Percentiles rank a stretch among this genome's conserved stretches.
These are phyloP conservation scores for Citrullus mucosospermus DNA, from an alignment of 306 rosid genomes.

Conservation along the genomic window DNA sequence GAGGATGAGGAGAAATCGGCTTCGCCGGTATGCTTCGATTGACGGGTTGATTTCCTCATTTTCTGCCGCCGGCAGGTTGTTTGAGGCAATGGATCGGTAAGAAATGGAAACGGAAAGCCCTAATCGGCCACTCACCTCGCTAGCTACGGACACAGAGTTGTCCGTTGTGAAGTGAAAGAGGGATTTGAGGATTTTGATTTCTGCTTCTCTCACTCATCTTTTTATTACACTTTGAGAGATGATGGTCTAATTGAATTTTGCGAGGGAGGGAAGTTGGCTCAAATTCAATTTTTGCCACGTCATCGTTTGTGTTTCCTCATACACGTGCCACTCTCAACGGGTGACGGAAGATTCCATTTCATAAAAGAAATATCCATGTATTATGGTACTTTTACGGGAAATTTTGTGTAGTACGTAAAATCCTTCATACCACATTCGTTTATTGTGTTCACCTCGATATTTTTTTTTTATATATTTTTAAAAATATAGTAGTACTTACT, in stretches of 20 bases:
- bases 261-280: slow-evolving; percentile 6
- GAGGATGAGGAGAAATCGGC: slow-evolving; percentile 18
- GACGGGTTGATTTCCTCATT: slow-evolving; percentile 62
- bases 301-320: background rate
- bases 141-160: background rate
- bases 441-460: too few species aligned
- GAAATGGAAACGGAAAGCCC: slow-evolving; percentile 9
- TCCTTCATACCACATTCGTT: too few species aligned
- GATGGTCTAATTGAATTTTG: background rate
- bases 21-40: slow-evolving; percentile 47
- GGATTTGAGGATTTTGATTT: background rate
- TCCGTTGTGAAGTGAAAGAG: background rate
- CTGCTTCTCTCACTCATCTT: background rate
- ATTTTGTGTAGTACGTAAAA: too few species aligned
- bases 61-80: background rate
- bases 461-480: too few species aligned
- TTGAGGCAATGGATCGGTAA: background rate
- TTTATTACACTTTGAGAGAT: background rate
- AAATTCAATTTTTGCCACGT: slow-evolving; percentile 10
- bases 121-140: slow-evolving; percentile 2
- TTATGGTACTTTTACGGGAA: too few species aligned
- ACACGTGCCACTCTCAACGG: background rate
- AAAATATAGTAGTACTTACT: too few species aligned
- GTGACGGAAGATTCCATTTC: too few species aligned
- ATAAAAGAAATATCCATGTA: too few species aligned